Evolutionary conservation across 345 rosid genomes (phyloP).

Genomic region (Populus ilicifolia): DNA sequence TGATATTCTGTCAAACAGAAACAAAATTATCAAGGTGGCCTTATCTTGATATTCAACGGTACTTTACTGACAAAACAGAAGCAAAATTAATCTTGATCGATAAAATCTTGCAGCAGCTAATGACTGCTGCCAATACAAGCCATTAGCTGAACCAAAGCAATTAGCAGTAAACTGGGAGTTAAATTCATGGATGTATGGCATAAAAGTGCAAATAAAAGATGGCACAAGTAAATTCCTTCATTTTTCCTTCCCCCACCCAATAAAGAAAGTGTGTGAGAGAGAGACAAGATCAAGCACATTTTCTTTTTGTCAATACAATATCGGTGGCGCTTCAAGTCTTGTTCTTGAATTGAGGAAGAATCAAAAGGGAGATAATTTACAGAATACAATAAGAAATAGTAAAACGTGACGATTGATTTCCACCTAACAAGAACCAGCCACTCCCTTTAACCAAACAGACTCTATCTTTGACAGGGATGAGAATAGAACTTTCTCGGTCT

Average conservation of each 20-base stretch:
- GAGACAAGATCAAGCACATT: background rate
- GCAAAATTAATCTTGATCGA: background rate
- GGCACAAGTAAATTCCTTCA: no score
- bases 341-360: background rate
- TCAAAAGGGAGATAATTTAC: background rate
- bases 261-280: background rate
- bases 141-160: background rate
- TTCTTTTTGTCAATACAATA: background rate
- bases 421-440: constrained; percentile 60
- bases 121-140: background rate
- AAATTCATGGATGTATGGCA: background rate
- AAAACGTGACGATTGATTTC: constrained; percentile 53
- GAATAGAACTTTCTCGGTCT: constrained; percentile 49
- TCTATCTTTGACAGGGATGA: constrained; percentile 57
- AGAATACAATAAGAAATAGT: background rate
- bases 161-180: background rate
- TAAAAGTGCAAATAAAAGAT: background rate
- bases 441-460: constrained; percentile 56
- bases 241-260: no score
- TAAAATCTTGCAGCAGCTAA: background rate
- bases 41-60: no score
- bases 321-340: background rate
- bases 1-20: background rate
- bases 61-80: background rate
- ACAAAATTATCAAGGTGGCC: no score